Evolutionary conservation across 139 green algal species (phyloP).

Genomic region (Tetradesmus obliquus): DNA sequence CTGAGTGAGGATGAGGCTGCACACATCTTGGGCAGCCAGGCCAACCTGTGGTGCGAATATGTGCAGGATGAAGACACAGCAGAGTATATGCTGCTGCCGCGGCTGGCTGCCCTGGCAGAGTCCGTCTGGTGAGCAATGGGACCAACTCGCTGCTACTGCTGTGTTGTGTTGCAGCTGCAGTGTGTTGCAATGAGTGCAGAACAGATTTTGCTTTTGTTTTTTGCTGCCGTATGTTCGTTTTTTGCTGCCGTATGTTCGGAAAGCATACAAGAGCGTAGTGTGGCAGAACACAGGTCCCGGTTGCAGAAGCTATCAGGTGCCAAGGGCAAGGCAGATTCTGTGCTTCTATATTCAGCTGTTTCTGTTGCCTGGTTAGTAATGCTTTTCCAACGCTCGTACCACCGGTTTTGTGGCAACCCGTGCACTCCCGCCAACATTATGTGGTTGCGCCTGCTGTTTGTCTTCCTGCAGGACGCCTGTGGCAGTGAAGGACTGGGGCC

Average conservation of each 20-base stretch:
- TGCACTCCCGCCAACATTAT: no score
- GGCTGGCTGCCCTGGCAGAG: slow-evolving; percentile 70
- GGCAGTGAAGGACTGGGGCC: slow-evolving; percentile 18
- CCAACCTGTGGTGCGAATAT: slow-evolving; percentile 79
- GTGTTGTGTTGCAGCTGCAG: not conserved
- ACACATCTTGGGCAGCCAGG: slow-evolving; percentile 59
- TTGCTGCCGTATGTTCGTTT: no score
- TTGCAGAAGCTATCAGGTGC: no score
- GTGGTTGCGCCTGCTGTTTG: not conserved
- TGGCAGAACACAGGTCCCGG: no score
- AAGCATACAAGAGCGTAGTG: no score
- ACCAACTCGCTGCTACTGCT: not conserved
- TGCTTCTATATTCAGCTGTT: no score
- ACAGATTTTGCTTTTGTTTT: not conserved
- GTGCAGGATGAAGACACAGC: slow-evolving; percentile 66
- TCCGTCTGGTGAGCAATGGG: slow-evolving; percentile 63
- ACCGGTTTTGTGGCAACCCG: no score
- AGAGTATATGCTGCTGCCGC: slow-evolving; percentile 80
- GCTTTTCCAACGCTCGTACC: no score
- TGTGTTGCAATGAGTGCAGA: not conserved
- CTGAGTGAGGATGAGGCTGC: slow-evolving; percentile 39
- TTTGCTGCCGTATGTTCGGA: no score
- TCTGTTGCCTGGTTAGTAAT: no score
- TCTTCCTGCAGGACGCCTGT: slow-evolving; percentile 18
- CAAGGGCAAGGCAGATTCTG: no score